Percentiles rank a stretch among this genome's conserved stretches.
These are phyloP conservation scores for Geranium rotundifolium DNA, from an alignment of 345 rosid genomes.

Conservation along the genomic window DNA sequence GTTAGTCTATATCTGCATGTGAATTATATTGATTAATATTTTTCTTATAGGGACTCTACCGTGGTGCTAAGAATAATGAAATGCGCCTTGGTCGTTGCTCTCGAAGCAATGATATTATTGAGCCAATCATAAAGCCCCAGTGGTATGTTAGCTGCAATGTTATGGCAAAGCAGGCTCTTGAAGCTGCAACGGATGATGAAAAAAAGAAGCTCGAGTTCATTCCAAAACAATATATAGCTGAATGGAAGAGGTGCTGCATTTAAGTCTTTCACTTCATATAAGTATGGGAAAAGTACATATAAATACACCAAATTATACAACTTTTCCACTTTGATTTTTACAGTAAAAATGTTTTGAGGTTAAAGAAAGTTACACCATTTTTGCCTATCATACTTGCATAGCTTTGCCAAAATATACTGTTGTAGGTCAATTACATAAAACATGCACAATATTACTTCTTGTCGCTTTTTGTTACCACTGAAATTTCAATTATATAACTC, in stretches of 20 bases:
- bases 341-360: not conserved
- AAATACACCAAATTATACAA: not conserved
- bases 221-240: conserved; percentile 81
- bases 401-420: too few relatives aligned
- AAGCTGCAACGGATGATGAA: conserved; percentile 46
- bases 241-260: conserved; percentile 69
- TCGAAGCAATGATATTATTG: conserved; percentile 73
- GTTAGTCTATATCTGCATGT: too few relatives aligned
- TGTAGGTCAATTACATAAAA: too few relatives aligned
- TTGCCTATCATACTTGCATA: too few relatives aligned
- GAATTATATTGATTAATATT: not conserved
- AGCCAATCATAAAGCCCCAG: conserved; percentile 89
- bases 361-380: not conserved
- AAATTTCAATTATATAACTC: conserved; percentile 5
- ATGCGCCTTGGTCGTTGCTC: conserved; percentile 86
- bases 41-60: conserved; percentile 52
- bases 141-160: conserved; percentile 71
- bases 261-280: not conserved
- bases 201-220: conserved; percentile 64
- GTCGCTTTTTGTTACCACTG: too few relatives aligned
- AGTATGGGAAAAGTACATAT: too few relatives aligned
- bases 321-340: not conserved
- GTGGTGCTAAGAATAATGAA: conserved; percentile 71
- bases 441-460: too few relatives aligned
- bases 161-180: conserved; percentile 75